Percentiles rank a stretch among this genome's conserved stretches.
Conservation (phyloP, 345 rosid genomes). For the Reutealis trisperma region DNA sequence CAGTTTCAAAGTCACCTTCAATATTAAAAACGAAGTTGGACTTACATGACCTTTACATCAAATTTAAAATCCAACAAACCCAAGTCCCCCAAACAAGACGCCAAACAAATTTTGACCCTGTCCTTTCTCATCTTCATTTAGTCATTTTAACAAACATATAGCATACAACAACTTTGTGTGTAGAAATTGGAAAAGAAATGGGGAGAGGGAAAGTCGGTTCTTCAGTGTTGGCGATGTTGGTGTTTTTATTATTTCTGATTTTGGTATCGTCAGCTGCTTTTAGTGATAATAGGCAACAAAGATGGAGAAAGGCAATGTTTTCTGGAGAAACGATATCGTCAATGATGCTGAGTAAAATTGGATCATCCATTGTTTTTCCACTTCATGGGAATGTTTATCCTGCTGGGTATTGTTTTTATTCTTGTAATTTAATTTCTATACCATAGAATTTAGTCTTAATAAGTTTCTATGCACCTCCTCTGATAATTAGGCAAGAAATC, state of each 20-base stretch:
- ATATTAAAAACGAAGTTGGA: constrained; percentile 4
- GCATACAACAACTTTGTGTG: background rate
- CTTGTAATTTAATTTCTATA: background rate
- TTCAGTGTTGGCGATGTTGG: background rate
- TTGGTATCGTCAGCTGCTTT: constrained; percentile 21
- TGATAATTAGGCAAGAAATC: background rate
- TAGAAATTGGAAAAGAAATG: constrained; percentile 21
- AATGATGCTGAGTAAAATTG: constrained; percentile 44
- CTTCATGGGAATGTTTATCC: constrained; percentile 84
- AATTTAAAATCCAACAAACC: background rate
- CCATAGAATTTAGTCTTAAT: background rate
- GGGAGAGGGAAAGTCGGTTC: constrained; percentile 26
- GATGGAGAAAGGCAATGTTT: constrained; percentile 32
- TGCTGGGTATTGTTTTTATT: constrained; percentile 42
- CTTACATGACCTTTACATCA: background rate
- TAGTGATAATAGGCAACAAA: constrained; percentile 9
- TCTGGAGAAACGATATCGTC: constrained; percentile 25
- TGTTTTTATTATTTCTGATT: background rate
- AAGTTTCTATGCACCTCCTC: background rate
- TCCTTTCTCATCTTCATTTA: background rate
- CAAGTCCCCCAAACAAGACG: background rate
- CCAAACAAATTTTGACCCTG: background rate
- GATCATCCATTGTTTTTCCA: constrained; percentile 61
- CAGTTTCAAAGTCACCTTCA: background rate
- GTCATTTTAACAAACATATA: constrained; percentile 11